Evolutionary conservation across 1,139 yeast species (phyloP).

Genomic region (Lodderomyces orthopsilosis): DNA sequence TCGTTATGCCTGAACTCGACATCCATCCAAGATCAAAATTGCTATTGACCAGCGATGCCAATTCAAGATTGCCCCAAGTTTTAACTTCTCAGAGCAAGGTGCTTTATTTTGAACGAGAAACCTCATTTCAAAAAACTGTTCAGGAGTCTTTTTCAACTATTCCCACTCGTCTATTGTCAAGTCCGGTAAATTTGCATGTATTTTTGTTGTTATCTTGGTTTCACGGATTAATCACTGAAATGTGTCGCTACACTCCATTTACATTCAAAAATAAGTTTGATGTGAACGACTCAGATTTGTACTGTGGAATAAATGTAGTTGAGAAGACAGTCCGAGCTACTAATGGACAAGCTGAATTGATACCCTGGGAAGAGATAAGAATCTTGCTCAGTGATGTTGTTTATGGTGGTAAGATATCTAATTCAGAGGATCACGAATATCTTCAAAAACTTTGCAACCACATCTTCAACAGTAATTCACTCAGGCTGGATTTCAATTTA

Average conservation of each 20-base stretch:
- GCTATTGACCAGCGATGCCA: slow-evolving; percentile 58
- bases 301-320: slow-evolving; percentile 47
- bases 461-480: slow-evolving; percentile 28
- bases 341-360: slow-evolving; percentile 40
- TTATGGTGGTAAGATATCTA: slow-evolving; percentile 75
- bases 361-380: slow-evolving; percentile 50
- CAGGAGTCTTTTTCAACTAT: slow-evolving; percentile 38
- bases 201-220: slow-evolving; percentile 65
- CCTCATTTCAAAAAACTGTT: slow-evolving; percentile 55
- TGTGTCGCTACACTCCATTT: slow-evolving; percentile 57
- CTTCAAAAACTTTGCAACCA: slow-evolving; percentile 22
- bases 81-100: slow-evolving; percentile 53
- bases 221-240: slow-evolving; percentile 60
- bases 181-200: slow-evolving; percentile 48
- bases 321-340: slow-evolving; percentile 31
- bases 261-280: slow-evolving; percentile 66
- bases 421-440: slow-evolving; percentile 39
- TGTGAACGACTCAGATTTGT: slow-evolving; percentile 71
- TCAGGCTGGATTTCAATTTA: slow-evolving; percentile 28
- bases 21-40: slow-evolving; percentile 39
- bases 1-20: slow-evolving; percentile 31
- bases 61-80: slow-evolving; percentile 48
- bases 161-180: slow-evolving; percentile 17
- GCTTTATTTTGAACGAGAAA: slow-evolving; percentile 57
- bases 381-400: slow-evolving; percentile 52